A percentile compares a stretch with the other conserved stretches of the same genome.
Evolutionary conservation across 352 stramenopile genomes (phyloP).

Genomic region (Pythium diclinum): DNA sequence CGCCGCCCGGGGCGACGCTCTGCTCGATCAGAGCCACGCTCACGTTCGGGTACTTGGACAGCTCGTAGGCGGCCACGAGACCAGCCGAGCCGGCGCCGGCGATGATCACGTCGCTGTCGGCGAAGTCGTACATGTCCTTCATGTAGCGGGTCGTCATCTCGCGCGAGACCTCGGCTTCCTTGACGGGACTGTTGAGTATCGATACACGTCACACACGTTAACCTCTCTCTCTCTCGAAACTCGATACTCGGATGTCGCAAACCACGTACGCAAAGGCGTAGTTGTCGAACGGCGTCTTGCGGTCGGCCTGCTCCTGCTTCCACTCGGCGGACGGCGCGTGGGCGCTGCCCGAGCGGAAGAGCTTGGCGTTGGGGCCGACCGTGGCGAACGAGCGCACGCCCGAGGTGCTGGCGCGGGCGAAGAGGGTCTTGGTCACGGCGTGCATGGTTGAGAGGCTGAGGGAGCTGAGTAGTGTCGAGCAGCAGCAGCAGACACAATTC

Average conservation of each 20-base stretch:
- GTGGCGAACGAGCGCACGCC: constrained; percentile 39
- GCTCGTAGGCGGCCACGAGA: constrained; percentile 54
- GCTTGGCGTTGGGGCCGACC: constrained; percentile 43
- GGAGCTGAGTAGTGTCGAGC: constrained; percentile 9
- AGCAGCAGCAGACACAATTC: constrained; percentile 20
- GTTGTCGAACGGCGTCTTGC: constrained; percentile 50
- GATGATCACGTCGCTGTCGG: constrained; percentile 66
- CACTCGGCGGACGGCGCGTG: constrained; percentile 46
- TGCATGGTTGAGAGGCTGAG: constrained; percentile 29
- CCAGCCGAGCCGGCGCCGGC: constrained; percentile 55
- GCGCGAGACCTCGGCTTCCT: constrained; percentile 60
- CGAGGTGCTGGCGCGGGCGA: constrained; percentile 17
- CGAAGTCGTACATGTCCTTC: constrained; percentile 75
- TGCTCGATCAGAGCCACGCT: constrained; percentile 64
- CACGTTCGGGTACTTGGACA: constrained; percentile 59
- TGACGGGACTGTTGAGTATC: constrained; percentile 38
- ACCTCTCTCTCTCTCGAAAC: neutral
- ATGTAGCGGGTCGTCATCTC: constrained; percentile 74
- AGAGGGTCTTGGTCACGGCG: constrained; percentile 38
- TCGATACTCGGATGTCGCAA: neutral
- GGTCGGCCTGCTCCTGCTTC: constrained; percentile 40
- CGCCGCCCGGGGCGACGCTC: constrained; percentile 49
- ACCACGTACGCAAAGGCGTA: constrained; percentile 56
- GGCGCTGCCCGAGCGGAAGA: constrained; percentile 41
- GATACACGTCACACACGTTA: constrained; percentile 7